Evolutionary conservation across 169 alveolate genomes (phyloP), one percentile per base, ranked within the genome.

Genomic region (Cryptosporidium sp.): DNA sequence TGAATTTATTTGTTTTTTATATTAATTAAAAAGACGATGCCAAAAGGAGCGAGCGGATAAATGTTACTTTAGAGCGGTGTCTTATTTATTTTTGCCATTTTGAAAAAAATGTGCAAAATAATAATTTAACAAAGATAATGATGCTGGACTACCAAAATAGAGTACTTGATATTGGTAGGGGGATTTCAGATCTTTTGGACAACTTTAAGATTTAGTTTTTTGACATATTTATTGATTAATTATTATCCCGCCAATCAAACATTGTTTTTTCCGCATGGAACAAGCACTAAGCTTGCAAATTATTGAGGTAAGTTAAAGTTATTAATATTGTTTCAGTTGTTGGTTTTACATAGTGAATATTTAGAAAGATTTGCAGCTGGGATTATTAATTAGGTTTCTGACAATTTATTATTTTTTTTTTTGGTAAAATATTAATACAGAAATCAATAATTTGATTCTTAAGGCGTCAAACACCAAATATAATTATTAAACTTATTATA

Each of bases 41-140:
- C 61, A 73, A 35, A 35, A 43, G 86, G 86, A 73, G 86, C 62
- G 70, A 73, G 86, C 86, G 86, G 71, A 73, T 33, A 73, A 31
- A n/a, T 52, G 52, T 12, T 23, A 51, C 86, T 33, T 73, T 55
- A 51, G 52, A 31, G 86, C 86, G 86, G 70, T 52, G 86, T 73
- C 86, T 73, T 59, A 50, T 65, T 65, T 8, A n/a, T 23, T 10
- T 55, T 18, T 31, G 18, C 14, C 2, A 65, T 16, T 3, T 65
- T 37, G 0, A 0, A 33, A 65, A 65, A 65, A 65, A 33, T 65
- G 48, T 26, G 41, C 7, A 65, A 33, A 65, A 55, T 55, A 55
- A 1, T 55, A 35, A 26, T n/a, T 55, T 23, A 26, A 4, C 35
- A 21, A 55, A 26, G 37, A 0, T 0, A 16, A 23, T n/a, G 37